Evolutionary conservation across 768 basidiomycete genomes (phyloP).

Genomic region (Fistulinella prunicolor): DNA sequence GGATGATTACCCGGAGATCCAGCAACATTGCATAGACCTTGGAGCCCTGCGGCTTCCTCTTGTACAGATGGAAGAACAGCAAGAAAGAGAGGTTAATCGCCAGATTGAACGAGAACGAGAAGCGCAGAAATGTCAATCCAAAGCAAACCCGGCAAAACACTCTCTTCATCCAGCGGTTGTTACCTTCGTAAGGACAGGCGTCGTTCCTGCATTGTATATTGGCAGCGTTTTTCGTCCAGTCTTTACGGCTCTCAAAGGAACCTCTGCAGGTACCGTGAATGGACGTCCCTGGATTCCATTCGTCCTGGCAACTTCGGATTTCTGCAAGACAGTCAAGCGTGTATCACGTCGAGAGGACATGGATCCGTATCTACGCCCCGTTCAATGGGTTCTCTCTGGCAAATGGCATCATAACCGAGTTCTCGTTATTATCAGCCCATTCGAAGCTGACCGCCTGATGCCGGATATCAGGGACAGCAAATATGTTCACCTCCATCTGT

Average conservation of each 20-base stretch:
- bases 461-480: not conserved
- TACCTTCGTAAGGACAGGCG: not conserved
- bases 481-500: not conserved
- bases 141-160: not conserved
- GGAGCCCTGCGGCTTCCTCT: not conserved
- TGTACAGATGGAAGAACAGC: conserved; percentile 30
- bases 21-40: not conserved
- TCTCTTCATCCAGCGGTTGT: not conserved
- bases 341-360: not conserved
- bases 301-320: not conserved
- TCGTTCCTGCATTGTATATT: not conserved
- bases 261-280: not conserved
- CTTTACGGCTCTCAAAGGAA: not conserved
- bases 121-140: not conserved
- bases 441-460: not conserved
- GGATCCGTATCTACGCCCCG: not conserved
- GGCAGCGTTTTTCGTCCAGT: not conserved
- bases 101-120: conserved; percentile 36
- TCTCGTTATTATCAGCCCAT: not conserved
- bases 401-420: not conserved
- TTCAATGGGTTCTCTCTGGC: not conserved
- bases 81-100: conserved; percentile 43
- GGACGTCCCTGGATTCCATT: not conserved
- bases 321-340: not conserved
- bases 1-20: not conserved